These are phyloP conservation scores for Meyerozyma sp. DNA, from an alignment of 1,139 yeast genomes.

Conservation along the genomic window DNA sequence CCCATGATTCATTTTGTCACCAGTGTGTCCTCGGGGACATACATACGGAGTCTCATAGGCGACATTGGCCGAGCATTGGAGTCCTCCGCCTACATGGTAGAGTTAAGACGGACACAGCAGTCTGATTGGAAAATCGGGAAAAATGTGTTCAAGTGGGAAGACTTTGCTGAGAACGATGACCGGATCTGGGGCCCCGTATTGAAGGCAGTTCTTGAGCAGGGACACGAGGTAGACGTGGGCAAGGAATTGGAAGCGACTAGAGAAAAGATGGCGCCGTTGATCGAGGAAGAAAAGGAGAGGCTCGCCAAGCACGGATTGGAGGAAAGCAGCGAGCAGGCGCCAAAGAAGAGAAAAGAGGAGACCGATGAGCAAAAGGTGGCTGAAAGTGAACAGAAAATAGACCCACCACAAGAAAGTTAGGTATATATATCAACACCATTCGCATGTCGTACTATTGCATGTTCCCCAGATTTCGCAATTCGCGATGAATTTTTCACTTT, in stretches of 20 bases:
- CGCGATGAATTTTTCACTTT: neutral
- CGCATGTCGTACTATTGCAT: neutral
- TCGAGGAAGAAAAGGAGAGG: slow-evolving; percentile 9
- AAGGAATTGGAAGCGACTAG: slow-evolving; percentile 14
- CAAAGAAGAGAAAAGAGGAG: slow-evolving; percentile 3
- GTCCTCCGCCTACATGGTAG: slow-evolving; percentile 86
- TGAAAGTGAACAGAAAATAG: neutral
- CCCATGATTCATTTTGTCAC: slow-evolving; percentile 73
- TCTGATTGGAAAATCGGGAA: slow-evolving; percentile 76
- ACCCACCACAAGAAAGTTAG: neutral
- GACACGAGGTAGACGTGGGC: slow-evolving; percentile 24
- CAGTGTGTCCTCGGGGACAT: slow-evolving; percentile 91
- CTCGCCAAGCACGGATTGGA: slow-evolving; percentile 5
- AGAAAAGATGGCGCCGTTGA: slow-evolving; percentile 11
- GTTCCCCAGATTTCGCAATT: slow-evolving; percentile 7
- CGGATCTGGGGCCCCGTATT: slow-evolving; percentile 68
- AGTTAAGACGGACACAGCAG: slow-evolving; percentile 67
- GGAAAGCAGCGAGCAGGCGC: slow-evolving; percentile 5
- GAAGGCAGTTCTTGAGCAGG: slow-evolving; percentile 39
- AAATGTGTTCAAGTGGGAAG: slow-evolving; percentile 64
- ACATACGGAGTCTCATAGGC: slow-evolving; percentile 83
- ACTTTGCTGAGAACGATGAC: slow-evolving; percentile 54
- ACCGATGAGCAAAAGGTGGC: neutral
- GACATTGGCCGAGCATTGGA: slow-evolving; percentile 82
- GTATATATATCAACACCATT: neutral